These are phyloP conservation scores for Aphanomyces stellatus DNA, from an alignment of 352 stramenopile species.

Conservation along the genomic window DNA sequence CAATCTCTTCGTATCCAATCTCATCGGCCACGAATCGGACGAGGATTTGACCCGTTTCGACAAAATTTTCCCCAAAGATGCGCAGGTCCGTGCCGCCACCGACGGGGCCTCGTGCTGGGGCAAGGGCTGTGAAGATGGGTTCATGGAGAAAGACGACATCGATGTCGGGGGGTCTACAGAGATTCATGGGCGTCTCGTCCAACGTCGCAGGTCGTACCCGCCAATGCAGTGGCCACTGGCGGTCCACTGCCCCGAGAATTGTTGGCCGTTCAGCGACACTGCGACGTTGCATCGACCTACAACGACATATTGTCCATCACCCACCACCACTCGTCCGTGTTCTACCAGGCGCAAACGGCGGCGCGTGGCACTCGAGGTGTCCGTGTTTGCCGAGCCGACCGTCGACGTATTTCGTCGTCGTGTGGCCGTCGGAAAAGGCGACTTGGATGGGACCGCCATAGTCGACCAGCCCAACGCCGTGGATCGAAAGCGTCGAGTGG, in stretches of 20 bases:
- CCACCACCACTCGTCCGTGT: no score
- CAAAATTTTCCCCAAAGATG: constrained; percentile 10
- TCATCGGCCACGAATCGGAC: neutral
- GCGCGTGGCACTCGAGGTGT: neutral
- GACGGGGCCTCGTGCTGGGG: neutral
- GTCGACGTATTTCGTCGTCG: constrained; percentile 6
- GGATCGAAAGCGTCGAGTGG: neutral
- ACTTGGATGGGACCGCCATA: constrained; percentile 14
- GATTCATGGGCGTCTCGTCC: neutral
- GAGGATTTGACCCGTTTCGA: constrained; percentile 6
- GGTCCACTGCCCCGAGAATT: constrained; percentile 14
- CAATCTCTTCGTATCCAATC: constrained; percentile 2
- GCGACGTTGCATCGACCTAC: constrained; percentile 3
- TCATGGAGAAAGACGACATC: neutral
- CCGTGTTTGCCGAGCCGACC: neutral
- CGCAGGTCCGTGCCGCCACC: neutral
- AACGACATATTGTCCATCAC: neutral
- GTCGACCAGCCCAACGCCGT: constrained; percentile 1
- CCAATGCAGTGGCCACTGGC: neutral
- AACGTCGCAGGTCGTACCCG: neutral
- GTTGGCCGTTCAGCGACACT: constrained; percentile 13
- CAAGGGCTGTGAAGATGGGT: constrained; percentile 3
- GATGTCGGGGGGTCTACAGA: neutral
- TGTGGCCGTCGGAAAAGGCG: constrained; percentile 12
- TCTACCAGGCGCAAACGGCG: constrained; percentile 13